Evolutionary conservation across 495 filamentous ascomycete genomes (phyloP).

Genomic region (Tetracladium setigerum): DNA sequence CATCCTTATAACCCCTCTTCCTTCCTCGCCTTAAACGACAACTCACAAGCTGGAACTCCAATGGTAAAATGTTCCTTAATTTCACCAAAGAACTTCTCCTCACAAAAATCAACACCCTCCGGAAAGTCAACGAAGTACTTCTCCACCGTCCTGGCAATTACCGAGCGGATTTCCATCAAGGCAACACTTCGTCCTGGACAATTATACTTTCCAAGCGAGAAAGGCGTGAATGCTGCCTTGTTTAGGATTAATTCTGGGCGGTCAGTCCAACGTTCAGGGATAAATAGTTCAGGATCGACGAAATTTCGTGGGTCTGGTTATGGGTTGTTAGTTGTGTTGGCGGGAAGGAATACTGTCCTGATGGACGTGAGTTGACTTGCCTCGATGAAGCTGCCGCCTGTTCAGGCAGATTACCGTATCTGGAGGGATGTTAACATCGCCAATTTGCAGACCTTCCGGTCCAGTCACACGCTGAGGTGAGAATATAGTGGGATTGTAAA

Average conservation of each 20-base stretch:
- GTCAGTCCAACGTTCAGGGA: slow-evolving; percentile 49
- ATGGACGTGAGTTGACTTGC: too few species aligned
- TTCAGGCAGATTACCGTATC: slow-evolving; percentile 24
- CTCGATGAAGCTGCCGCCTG: slow-evolving; percentile 14
- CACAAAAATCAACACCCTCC: slow-evolving; percentile 3
- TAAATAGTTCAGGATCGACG: slow-evolving; percentile 31
- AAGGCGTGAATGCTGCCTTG: slow-evolving; percentile 43
- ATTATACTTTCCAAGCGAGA: slow-evolving; percentile 33
- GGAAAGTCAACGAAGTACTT: slow-evolving; percentile 9
- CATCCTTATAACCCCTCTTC: too few species aligned
- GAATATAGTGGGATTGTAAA: slow-evolving; percentile 34
- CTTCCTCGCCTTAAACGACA: not conserved
- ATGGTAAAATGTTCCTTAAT: slow-evolving; percentile 2
- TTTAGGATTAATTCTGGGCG: slow-evolving; percentile 36
- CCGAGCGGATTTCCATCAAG: slow-evolving; percentile 37
- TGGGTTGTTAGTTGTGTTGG: not conserved
- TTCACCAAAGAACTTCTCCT: slow-evolving; percentile 2
- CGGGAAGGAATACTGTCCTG: slow-evolving; percentile 2
- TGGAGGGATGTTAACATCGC: slow-evolving; percentile 41
- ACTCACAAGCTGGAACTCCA: not conserved
- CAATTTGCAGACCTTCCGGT: slow-evolving; percentile 38
- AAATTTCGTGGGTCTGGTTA: slow-evolving; percentile 32
- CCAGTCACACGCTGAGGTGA: slow-evolving; percentile 32
- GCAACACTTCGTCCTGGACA: slow-evolving; percentile 49
- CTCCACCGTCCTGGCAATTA: slow-evolving; percentile 1